Conservation (phyloP, 73 alveolate genomes). For the Paramecium octaurelia region DNA sequence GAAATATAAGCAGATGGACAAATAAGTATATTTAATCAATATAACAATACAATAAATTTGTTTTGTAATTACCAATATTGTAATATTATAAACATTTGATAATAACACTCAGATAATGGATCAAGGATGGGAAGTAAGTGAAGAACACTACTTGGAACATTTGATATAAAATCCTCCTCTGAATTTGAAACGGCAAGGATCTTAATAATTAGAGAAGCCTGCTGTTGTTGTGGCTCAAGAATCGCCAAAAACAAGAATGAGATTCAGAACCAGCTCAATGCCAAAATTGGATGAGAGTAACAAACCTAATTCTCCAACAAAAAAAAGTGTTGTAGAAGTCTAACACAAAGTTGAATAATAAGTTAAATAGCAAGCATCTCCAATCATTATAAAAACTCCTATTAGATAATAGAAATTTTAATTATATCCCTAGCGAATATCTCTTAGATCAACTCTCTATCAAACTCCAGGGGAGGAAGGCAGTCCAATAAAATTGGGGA, state of each 20-base stretch:
- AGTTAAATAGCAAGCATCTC: neutral
- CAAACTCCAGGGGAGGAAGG: neutral
- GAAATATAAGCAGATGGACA: neutral
- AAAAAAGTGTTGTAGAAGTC: neutral
- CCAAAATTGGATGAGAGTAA: neutral
- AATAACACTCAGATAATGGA: neutral
- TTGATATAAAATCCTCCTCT: neutral
- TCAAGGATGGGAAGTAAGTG: constrained; percentile 39
- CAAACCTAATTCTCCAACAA: neutral
- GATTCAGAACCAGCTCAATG: constrained; percentile 34
- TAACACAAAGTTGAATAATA: neutral
- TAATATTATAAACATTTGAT: neutral
- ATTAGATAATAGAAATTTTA: neutral
- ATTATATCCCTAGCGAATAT: neutral
- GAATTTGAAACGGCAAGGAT: neutral
- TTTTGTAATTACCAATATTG: neutral
- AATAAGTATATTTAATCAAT: neutral
- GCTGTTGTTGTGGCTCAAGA: neutral
- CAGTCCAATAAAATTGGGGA: neutral
- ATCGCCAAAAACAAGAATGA: neutral
- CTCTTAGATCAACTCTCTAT: constrained; percentile 19
- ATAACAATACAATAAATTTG: neutral
- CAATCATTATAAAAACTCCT: neutral
- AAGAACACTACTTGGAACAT: constrained; percentile 25
- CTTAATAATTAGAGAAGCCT: neutral